Evolutionary conservation across 306 rosid species (phyloP).

Genomic region (Leucaena leucocephala): DNA sequence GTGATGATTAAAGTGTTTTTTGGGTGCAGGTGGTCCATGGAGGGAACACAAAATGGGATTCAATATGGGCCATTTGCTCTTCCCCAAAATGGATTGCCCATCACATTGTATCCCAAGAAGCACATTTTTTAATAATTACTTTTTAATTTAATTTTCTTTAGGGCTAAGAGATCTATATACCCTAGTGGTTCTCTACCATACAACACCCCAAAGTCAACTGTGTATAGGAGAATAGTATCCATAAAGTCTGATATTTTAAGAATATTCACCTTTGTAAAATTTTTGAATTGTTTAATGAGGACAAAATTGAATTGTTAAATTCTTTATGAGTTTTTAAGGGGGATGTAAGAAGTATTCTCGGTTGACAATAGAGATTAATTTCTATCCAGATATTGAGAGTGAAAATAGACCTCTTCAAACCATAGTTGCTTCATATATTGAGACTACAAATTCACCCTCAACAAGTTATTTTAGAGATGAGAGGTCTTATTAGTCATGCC

Average conservation of each 20-base stretch:
- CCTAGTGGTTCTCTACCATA: neutral
- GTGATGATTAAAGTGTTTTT: no score
- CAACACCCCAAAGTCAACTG: conserved; percentile 23
- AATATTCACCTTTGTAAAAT: neutral
- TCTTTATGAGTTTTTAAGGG: no score
- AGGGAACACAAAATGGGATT: conserved; percentile 68
- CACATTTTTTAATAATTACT: no score
- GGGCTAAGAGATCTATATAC: neutral
- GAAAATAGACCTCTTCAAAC: no score
- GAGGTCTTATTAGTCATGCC: no score
- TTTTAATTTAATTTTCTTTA: no score
- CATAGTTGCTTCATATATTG: no score
- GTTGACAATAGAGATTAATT: no score
- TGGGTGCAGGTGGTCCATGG: conserved; percentile 66
- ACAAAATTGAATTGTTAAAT: neutral
- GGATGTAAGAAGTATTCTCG: no score
- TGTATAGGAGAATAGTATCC: conserved; percentile 31
- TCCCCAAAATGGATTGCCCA: conserved; percentile 88
- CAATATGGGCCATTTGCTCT: conserved; percentile 96
- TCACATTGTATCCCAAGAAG: conserved; percentile 50
- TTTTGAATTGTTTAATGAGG: neutral
- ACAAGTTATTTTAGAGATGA: no score
- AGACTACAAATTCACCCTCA: no score
- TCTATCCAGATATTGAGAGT: no score
- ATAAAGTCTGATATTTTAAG: neutral